Conservation (phyloP, 2,329 filamentous ascomycete species). For the Fusarium solani-melongenae region DNA sequence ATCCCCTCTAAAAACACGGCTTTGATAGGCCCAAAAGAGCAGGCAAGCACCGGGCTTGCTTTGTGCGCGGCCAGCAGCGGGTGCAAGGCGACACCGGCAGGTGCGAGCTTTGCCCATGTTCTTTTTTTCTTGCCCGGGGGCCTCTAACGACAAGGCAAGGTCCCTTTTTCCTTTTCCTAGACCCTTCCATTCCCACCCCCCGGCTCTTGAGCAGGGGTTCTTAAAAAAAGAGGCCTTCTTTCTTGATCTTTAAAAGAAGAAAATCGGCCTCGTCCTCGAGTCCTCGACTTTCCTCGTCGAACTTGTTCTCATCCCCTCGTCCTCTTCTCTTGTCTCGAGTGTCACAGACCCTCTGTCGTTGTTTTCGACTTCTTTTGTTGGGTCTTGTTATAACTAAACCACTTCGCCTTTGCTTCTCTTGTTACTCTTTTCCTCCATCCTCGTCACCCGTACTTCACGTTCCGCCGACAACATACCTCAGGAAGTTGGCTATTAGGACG, state of each 20-base stretch:
- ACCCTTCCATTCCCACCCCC: conserved; percentile 13
- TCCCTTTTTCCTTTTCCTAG: conserved; percentile 9
- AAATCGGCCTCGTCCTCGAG: neutral
- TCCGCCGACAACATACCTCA: neutral
- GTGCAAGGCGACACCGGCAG: conserved; percentile 22
- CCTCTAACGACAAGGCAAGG: conserved; percentile 24
- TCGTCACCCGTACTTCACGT: neutral
- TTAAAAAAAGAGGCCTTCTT: conserved; percentile 19
- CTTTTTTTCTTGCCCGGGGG: conserved; percentile 5
- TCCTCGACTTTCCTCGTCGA: neutral
- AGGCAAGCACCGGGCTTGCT: neutral
- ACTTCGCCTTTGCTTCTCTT: neutral
- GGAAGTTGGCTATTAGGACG: neutral
- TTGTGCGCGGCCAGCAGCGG: conserved; percentile 19
- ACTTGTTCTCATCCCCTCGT: neutral
- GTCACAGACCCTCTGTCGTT: neutral
- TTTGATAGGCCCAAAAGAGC: conserved; percentile 15
- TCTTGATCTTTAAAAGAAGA: conserved; percentile 16
- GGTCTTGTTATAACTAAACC: neutral
- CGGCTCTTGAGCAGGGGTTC: conserved; percentile 5
- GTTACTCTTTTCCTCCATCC: neutral
- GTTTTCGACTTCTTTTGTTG: conserved; percentile 2
- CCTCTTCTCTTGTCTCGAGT: conserved; percentile 5
- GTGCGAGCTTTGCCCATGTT: conserved; percentile 28
- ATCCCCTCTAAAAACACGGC: neutral